Evolutionary conservation across 345 rosid species (phyloP), one percentile per base, ranked within the genome.

Genomic region (Abelmoschus esculentus): DNA sequence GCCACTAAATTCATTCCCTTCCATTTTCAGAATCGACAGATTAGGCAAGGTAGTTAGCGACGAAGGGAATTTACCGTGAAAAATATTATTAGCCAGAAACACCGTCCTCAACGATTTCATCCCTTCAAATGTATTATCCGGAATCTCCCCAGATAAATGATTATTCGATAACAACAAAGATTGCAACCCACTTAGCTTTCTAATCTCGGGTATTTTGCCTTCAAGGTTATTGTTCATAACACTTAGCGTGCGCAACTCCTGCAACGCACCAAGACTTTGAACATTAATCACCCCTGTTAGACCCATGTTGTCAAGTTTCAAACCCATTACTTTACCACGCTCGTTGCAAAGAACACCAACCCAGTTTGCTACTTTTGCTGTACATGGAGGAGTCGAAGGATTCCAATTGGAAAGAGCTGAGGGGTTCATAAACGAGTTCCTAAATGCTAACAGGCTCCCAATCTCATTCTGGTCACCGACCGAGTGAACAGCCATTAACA

Each of bases 131-230:
- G 88, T 83, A 69, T 81, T 81, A 1, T 81, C 86, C 0, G 89
- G 82, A 74, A 90, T 84, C 38, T 75, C 71, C 29, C 95, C 95
- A 1, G 81, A 34, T 67, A 90, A 83, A 3, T 75, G 56, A 71
- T 90, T 90, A 67, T 89, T 84, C 13, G 97, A 86, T 58, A 90
- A 74, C 71, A 74, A 90, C 74, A 90, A 63, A 10, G 90, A 72
- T 72, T 84, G 89, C 42, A 90, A 46, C 1, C 81, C 67, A n/a
- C 72, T 74, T 2, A 90, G 55, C 70, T 78, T 83, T 75, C 71
- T 86, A 26, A 90, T 66, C 1, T 79, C 59, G 6, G 95, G 97
- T 70, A 88, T 65, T 46, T 82, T 66, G 11, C 95, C 97, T 0
- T 66, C 78, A 28, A 90, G 80, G 13, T 79, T 26, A 38, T 90